Evolutionary conservation across 2,329 filamentous ascomycete genomes (phyloP), one percentile per base, ranked within the genome.

Genomic region (Zasmidium citrigriseum): DNA sequence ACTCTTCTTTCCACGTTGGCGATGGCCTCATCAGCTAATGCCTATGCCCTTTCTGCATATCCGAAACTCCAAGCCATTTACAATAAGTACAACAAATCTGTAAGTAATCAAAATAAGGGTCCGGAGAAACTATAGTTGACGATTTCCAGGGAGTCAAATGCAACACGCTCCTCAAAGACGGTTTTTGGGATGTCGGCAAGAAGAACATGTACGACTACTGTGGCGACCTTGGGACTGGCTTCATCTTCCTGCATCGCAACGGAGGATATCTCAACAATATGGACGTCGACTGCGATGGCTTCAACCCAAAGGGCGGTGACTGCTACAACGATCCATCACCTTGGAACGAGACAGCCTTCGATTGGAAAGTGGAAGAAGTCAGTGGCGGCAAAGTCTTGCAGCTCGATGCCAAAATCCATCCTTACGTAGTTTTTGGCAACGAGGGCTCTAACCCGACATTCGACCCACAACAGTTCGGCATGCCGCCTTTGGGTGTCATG

Each of bases 231-330:
- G 46, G 46, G 10, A 21, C 14, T 21, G 25, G 29, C 25, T 44
- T 45, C 38, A 71, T 85, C 59, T 85, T 80, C 70, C 68, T 85
- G 14, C 77, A 80, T 56, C 77, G 77, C 45, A 71, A 68, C 22
- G 49, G 49, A 2, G 73, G 73, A 22, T 64, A 76, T 29, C 72
- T 84, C 29, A 77, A 74, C 53, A 80, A 85, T 68, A 83, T 85
- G 80, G 82, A 85, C 63, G 76, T 85, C 53, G 82, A 84, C 72
- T 86, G 83, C 64, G 83, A 86, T 62, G 83, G 83, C 25, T 5
- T 29, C 12, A 24, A 52, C 3, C 20, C 25, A 2, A n/a, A n/a
- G n/a, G n/a, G n/a, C n/a, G n/a, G n/a, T n/a, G n/a, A n/a, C n/a
- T 52, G 49, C 18, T 14, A 20, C 7, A 29, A 52, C 18, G 67